Conservation (phyloP, 2,329 filamentous ascomycete species). For the Bipolaris bicolor region DNA sequence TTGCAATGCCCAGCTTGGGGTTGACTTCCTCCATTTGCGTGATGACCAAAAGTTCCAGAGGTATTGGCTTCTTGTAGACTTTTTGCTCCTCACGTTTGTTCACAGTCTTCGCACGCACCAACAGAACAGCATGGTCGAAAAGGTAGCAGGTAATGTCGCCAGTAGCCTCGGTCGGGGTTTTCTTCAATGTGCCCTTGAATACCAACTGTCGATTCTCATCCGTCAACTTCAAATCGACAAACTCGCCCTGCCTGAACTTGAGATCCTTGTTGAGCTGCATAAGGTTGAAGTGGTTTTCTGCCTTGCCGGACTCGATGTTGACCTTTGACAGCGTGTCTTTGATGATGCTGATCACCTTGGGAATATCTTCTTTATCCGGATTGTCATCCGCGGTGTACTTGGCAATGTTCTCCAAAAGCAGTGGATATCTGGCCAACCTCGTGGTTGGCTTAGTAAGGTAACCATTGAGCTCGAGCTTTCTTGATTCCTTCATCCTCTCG, state of each 20-base stretch:
- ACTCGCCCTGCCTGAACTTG: constrained; percentile 87
- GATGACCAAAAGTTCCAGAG: constrained; percentile 89
- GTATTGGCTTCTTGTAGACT: constrained; percentile 94
- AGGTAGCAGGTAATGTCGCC: constrained; percentile 92
- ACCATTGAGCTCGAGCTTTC: constrained; percentile 95
- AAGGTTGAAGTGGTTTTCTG: constrained; percentile 96
- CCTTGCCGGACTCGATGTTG: constrained; percentile 94
- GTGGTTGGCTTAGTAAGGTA: constrained; percentile 98
- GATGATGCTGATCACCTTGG: constrained; percentile 85
- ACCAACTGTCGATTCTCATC: constrained; percentile 92
- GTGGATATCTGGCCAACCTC: constrained; percentile 87
- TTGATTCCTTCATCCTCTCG: constrained; percentile 91
- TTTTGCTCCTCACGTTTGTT: constrained; percentile 95
- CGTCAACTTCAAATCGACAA: constrained; percentile 90
- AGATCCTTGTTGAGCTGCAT: constrained; percentile 90
- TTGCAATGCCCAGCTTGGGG: constrained; percentile 77
- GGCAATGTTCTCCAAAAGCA: constrained; percentile 86
- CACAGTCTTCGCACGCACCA: constrained; percentile 88
- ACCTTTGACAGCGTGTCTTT: constrained; percentile 85
- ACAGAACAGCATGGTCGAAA: constrained; percentile 92
- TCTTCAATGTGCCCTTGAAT: constrained; percentile 94
- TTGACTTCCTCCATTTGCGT: constrained; percentile 97
- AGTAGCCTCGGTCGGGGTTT: constrained; percentile 80
- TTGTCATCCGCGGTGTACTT: constrained; percentile 92
- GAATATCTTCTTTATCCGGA: constrained; percentile 89